Conservation (phyloP, 495 filamentous ascomycete species). For the Aspergillus cristatus region DNA sequence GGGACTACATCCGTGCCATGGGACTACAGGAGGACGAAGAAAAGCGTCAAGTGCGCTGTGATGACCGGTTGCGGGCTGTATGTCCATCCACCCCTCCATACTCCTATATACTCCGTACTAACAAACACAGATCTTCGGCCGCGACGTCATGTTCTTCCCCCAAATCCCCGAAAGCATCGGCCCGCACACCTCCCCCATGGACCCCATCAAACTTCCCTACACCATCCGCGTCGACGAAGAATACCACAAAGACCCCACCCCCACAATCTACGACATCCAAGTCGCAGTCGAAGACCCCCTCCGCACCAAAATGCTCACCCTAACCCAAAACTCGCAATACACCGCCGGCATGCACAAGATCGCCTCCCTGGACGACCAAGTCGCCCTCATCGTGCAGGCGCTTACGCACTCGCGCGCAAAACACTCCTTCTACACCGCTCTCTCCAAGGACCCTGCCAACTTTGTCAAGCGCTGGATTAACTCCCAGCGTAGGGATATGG, state of each 20-base stretch:
- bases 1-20: constrained; percentile 88
- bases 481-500: constrained; percentile 81
- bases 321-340: constrained; percentile 44
- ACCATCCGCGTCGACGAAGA: constrained; percentile 89
- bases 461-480: constrained; percentile 80
- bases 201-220: constrained; percentile 79
- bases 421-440: constrained; percentile 67
- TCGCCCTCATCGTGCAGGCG: constrained; percentile 69
- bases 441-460: constrained; percentile 69
- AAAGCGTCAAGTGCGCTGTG: constrained; percentile 81
- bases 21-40: constrained; percentile 89
- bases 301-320: constrained; percentile 52
- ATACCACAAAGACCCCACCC: constrained; percentile 53
- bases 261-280: constrained; percentile 81
- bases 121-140: constrained; percentile 56
- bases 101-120: constrained; percentile 3
- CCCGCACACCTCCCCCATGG: constrained; percentile 64
- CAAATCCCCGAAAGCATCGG: constrained; percentile 66
- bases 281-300: constrained; percentile 81
- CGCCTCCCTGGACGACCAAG: constrained; percentile 65
- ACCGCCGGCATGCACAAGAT: constrained; percentile 59
- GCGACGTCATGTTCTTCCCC: constrained; percentile 81
- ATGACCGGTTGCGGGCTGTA: constrained; percentile 69
- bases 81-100: constrained; percentile 11
- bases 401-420: constrained; percentile 73